Evolutionary conservation across 1,284 basidiomycete species (phyloP).

Genomic region (Taiwanofungus camphoratus): DNA sequence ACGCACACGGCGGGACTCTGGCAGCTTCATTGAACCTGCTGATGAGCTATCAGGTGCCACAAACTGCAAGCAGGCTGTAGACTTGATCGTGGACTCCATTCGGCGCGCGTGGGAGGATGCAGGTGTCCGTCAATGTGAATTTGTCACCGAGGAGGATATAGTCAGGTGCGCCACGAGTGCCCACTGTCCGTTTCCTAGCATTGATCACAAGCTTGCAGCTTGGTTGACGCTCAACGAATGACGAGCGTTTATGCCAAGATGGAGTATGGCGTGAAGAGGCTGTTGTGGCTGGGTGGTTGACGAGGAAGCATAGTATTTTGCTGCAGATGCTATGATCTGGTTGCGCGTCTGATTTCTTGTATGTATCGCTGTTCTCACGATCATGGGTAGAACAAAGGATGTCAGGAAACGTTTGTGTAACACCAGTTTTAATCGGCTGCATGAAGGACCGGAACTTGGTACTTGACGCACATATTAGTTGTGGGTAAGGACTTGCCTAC

Average conservation of each 20-base stretch:
- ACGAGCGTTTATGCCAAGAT: slow-evolving; percentile 84
- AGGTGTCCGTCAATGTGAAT: slow-evolving; percentile 40
- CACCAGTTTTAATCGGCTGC: too few species aligned
- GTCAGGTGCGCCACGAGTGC: slow-evolving; percentile 56
- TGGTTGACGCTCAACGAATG: slow-evolving; percentile 75
- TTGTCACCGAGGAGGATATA: slow-evolving; percentile 68
- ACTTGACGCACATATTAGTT: too few species aligned
- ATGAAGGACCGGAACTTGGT: too few species aligned
- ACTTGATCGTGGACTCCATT: slow-evolving; percentile 69
- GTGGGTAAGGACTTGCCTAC: too few species aligned
- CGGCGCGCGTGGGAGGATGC: slow-evolving; percentile 61
- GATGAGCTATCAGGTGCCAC: slow-evolving; percentile 56
- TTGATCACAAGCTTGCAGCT: too few species aligned
- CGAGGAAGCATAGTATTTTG: neutral
- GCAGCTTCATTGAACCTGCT: slow-evolving; percentile 49
- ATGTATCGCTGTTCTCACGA: too few species aligned
- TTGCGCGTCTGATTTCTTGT: too few species aligned
- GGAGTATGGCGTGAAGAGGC: slow-evolving; percentile 85
- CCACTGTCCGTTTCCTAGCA: too few species aligned
- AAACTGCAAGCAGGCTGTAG: slow-evolving; percentile 74
- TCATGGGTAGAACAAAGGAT: too few species aligned
- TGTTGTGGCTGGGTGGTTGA: slow-evolving; percentile 78
- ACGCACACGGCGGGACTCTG: slow-evolving; percentile 46
- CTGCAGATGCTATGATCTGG: neutral
- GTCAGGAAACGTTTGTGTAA: too few species aligned